phyloP scores from a whole-genome alignment of 1,284 basidiomycete genomes.

The Cutaneotrichosporon sp. region DNA sequence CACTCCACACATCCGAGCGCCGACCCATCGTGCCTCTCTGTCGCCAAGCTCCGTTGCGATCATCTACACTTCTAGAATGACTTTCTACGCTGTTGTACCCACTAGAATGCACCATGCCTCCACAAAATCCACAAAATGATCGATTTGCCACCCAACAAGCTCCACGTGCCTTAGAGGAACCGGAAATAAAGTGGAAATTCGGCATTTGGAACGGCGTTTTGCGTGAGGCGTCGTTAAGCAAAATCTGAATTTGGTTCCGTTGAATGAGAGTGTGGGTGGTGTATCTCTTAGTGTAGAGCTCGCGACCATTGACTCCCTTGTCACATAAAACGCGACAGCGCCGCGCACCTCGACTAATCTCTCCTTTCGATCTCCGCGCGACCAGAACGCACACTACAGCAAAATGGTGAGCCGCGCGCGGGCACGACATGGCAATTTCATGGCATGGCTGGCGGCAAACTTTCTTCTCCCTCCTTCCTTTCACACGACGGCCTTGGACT shows the following conservation, averaged over 20 bases:
- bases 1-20: not conserved
- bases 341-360: not conserved
- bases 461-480: not conserved
- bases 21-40: too few relatives aligned
- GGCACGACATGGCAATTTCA: not conserved
- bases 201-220: constrained; percentile 1
- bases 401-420: constrained; percentile 17
- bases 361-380: constrained; percentile 9
- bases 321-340: constrained; percentile 10
- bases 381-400: not conserved
- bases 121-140: not conserved
- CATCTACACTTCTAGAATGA: not conserved
- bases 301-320: not conserved
- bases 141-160: constrained; percentile 13
- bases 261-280: too few relatives aligned
- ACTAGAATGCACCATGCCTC: not conserved
- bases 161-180: not conserved
- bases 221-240: not conserved
- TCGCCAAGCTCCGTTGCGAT: not conserved
- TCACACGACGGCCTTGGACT: not conserved
- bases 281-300: not conserved
- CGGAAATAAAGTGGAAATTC: constrained; percentile 1
- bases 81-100: constrained; percentile 15
- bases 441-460: not conserved
- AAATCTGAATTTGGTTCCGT: not conserved